These are phyloP conservation scores for Fusarium anthophilum DNA, from an alignment of 2,329 filamentous ascomycete species.

Conservation along the genomic window DNA sequence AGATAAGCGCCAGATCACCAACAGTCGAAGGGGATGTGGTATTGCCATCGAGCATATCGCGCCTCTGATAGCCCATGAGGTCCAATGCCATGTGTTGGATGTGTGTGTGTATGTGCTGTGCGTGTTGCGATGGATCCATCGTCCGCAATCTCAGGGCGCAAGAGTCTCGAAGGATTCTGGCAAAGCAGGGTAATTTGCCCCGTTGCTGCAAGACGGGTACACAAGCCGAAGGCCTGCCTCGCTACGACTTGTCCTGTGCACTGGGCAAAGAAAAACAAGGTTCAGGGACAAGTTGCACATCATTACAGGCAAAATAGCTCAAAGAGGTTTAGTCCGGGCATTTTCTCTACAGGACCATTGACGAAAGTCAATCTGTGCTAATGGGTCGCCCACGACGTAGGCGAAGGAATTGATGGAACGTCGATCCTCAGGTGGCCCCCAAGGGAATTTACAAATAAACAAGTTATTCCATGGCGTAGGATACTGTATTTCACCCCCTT, in stretches of 20 bases:
- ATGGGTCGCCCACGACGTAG: background rate
- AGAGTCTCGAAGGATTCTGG: conserved; percentile 17
- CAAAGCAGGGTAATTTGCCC: conserved; percentile 34
- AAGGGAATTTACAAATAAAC: conserved; percentile 2
- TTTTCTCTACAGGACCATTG: background rate
- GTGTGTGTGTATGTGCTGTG: background rate
- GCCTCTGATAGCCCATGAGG: background rate
- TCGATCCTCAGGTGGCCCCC: conserved; percentile 24
- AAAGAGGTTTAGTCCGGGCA: background rate
- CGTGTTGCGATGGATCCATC: background rate
- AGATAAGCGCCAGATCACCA: conserved; percentile 16
- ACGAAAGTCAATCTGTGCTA: background rate
- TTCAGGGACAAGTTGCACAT: conserved; percentile 9
- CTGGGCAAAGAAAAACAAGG: conserved; percentile 7
- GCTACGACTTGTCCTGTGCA: background rate
- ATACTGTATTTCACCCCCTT: background rate
- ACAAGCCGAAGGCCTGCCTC: conserved; percentile 19
- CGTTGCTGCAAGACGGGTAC: conserved; percentile 18
- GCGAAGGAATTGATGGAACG: conserved; percentile 2
- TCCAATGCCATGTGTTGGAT: background rate
- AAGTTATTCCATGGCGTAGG: background rate
- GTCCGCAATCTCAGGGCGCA: conserved; percentile 17
- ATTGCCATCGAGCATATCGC: conserved; percentile 20
- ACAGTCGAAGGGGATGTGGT: background rate
- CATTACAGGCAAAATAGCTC: conserved; percentile 23